A percentile compares a stretch with the other conserved stretches of the same genome.
Evolutionary conservation across 345 rosid species (phyloP).

Genomic region (Ricinus communis): DNA sequence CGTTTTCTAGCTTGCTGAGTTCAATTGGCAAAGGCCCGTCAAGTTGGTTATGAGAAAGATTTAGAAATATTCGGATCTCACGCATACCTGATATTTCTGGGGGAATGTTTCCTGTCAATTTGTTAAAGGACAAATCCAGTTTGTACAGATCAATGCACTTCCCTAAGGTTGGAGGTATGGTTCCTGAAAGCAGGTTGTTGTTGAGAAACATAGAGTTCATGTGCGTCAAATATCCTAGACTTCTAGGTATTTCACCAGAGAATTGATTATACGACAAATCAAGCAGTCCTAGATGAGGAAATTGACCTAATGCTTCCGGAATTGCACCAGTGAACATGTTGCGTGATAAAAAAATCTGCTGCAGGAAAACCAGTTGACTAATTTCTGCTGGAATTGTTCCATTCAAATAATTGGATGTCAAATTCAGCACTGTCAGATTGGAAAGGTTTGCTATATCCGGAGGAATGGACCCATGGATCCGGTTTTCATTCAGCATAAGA

Average conservation of each 20-base stretch:
- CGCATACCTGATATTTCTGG: slow-evolving; percentile 33
- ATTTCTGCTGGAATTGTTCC: slow-evolving; percentile 39
- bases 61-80: slow-evolving; percentile 42
- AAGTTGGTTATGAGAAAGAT: slow-evolving; percentile 48
- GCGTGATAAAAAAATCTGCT: slow-evolving; percentile 44
- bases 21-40: slow-evolving; percentile 52
- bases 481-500: slow-evolving; percentile 42
- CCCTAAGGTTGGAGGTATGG: slow-evolving; percentile 43
- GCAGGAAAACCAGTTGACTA: slow-evolving; percentile 27
- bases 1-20: slow-evolving; percentile 53
- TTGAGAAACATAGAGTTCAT: slow-evolving; percentile 38
- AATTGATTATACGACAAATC: slow-evolving; percentile 49
- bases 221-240: slow-evolving; percentile 35
- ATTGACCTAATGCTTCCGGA: slow-evolving; percentile 39
- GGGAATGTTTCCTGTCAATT: slow-evolving; percentile 47
- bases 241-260: slow-evolving; percentile 43
- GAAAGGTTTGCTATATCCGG: slow-evolving; percentile 36
- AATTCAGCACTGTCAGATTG: slow-evolving; percentile 33
- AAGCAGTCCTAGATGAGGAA: slow-evolving; percentile 37
- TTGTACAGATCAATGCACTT: slow-evolving; percentile 35
- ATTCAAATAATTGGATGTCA: slow-evolving; percentile 41
- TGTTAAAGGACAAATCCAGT: slow-evolving; percentile 50
- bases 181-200: slow-evolving; percentile 52
- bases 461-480: slow-evolving; percentile 45
- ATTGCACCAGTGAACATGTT: slow-evolving; percentile 41